Percentiles rank a stretch among this genome's conserved stretches.
phyloP scores from a whole-genome alignment of 2,329 filamentous ascomycete genomes.

The Elsinoe perseae region DNA sequence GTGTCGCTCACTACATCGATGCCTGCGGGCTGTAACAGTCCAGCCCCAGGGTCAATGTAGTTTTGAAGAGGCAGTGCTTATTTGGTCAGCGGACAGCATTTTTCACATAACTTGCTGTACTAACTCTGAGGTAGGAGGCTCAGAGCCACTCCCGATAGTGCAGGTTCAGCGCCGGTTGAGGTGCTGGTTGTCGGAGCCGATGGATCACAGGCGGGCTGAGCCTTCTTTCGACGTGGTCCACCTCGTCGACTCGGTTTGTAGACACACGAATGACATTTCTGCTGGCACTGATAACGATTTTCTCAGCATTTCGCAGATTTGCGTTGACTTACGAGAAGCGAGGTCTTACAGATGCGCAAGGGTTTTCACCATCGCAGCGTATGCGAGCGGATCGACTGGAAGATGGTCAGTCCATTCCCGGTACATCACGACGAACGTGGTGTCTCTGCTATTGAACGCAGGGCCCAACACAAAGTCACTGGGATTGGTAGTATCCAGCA shows the following conservation, averaged over 20 bases:
- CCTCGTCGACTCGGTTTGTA: constrained; percentile 15
- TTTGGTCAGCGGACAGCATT: background rate
- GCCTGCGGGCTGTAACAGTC: constrained; percentile 7
- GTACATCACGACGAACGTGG: too few species aligned
- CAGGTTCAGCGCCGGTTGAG: background rate
- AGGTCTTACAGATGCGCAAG: constrained; percentile 12
- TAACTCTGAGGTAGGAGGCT: too few species aligned
- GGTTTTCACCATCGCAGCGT: constrained; percentile 15
- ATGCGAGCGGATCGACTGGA: constrained; percentile 14
- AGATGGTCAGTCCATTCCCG: background rate
- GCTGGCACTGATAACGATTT: background rate
- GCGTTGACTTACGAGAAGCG: too few species aligned
- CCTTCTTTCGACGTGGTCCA: constrained; percentile 9
- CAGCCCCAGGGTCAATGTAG: constrained; percentile 15
- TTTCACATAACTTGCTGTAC: background rate
- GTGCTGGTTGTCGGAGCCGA: background rate
- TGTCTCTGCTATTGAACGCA: too few species aligned
- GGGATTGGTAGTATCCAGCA: too few species aligned
- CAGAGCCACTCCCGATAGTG: too few species aligned
- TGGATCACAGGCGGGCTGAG: too few species aligned
- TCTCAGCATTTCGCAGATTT: background rate
- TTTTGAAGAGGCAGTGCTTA: constrained; percentile 13
- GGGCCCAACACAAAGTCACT: too few species aligned
- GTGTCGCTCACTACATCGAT: background rate
- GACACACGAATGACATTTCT: constrained; percentile 7